phyloP scores from a whole-genome alignment of 495 filamentous ascomycete species.

The Aspergillus conjunctus region DNA sequence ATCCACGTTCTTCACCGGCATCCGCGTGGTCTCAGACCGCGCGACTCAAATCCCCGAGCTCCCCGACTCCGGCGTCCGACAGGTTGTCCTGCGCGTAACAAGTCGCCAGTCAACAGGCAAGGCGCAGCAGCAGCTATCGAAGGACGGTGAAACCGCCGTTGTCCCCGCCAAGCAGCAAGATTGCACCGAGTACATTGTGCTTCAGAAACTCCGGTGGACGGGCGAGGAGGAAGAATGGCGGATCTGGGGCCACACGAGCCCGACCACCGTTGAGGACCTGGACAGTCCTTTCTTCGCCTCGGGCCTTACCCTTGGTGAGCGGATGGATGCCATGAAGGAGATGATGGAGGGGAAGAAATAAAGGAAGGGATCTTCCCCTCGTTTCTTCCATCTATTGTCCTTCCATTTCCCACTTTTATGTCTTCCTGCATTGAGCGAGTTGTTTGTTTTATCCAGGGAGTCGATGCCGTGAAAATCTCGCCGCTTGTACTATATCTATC shows the following conservation, averaged over 20 bases:
- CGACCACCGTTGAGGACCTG: conserved; percentile 57
- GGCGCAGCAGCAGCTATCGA: conserved; percentile 11
- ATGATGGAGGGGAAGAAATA: conserved; percentile 28
- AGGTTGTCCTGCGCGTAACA: conserved; percentile 71
- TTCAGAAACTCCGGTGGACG: conserved; percentile 62
- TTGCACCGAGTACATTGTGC: conserved; percentile 74
- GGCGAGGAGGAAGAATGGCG: conserved; percentile 67
- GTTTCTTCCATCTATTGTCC: background rate
- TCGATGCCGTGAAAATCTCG: background rate
- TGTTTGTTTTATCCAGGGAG: background rate
- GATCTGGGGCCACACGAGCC: conserved; percentile 70
- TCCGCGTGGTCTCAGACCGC: conserved; percentile 61
- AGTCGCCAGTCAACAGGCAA: conserved; percentile 60
- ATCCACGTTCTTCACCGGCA: conserved; percentile 39
- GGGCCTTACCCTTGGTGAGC: conserved; percentile 36
- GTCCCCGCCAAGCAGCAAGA: conserved; percentile 58
- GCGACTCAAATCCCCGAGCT: conserved; percentile 53
- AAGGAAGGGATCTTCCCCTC: background rate
- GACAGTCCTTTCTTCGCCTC: conserved; percentile 37
- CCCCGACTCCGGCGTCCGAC: conserved; percentile 56
- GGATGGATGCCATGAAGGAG: conserved; percentile 39
- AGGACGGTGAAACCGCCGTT: background rate
- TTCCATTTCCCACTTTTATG: background rate
- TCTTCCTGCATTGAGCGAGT: background rate
- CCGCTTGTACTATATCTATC: conserved; percentile 27